Base-by-base conservation (phyloP, 1,284 basidiomycete genomes). In the Sporisorium exsertum region DNA sequence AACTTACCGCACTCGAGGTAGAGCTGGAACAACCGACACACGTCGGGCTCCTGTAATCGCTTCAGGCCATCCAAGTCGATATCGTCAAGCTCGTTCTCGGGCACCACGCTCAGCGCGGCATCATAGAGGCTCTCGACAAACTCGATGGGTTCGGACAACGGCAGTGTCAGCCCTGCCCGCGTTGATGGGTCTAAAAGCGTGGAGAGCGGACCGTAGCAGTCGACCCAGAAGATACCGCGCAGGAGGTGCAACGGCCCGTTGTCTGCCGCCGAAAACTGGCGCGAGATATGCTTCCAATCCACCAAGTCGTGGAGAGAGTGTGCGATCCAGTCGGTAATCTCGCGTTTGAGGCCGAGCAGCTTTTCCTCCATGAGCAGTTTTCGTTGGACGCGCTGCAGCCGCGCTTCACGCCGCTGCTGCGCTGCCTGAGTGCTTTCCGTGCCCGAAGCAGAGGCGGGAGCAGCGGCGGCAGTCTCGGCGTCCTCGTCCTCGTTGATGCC, bases 1-100 rank as follows among this genome's bases (percentile, higher is more conserved):
- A 82, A 73, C 58, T 80, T 78, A 43, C 78, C 77, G 22, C 77
- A 71, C 42, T 83, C 78, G n/a, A 76, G 54, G 52, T 83, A 84
- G 29, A 82, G 62, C 32, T 62, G 49, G 52, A 78, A 84, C 18
- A 77, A 35, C 15, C 73, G 57, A 50, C 79, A 82, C 5, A 84
- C 71, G 33, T 84, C 82, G 15, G 83, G 83, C 32, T 69, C 58
- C 0, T 46, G 35, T 5, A 64, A 7, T 5, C 32, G 26, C 13
- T 57, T 37, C 16, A 76, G 22, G 26, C 5, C 24, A 0, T 45
- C 58, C 33, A 72, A 15, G 16, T 72, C 58, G 33, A 76, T 53
- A 18, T 24, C 67, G 4, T 46, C 53, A 13, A 75, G 40, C 32
- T 70, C 64, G 26, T 66, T 52, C 18, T 60, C 51, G 12, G 72